Conservation (phyloP, 495 filamentous ascomycete genomes). For the Neurospora terricola region DNA sequence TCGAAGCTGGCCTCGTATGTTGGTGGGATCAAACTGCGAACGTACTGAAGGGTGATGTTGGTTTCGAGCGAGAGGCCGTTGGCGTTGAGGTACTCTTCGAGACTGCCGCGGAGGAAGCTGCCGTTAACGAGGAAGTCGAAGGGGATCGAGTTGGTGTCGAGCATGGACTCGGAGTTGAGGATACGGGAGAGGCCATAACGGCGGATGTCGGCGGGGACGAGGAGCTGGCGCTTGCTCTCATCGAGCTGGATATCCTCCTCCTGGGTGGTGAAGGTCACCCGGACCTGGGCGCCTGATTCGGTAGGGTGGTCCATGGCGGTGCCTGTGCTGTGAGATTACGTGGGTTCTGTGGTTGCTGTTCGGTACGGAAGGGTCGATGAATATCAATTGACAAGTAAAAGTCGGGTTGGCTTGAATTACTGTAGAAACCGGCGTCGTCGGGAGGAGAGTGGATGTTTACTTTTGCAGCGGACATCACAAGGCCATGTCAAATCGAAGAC, state of each 20-base stretch:
- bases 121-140: conserved; percentile 96
- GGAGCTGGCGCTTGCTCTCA: conserved; percentile 41
- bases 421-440: neutral
- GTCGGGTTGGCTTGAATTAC: neutral
- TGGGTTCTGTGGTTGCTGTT: neutral
- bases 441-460: neutral
- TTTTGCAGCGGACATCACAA: neutral
- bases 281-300: conserved; percentile 27
- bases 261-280: conserved; percentile 49
- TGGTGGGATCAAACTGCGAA: conserved; percentile 80
- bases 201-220: conserved; percentile 61
- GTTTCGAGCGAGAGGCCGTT: conserved; percentile 84
- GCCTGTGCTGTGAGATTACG: neutral
- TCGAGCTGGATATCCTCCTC: conserved; percentile 47
- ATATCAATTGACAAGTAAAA: neutral
- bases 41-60: conserved; percentile 82
- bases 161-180: conserved; percentile 74
- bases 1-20: conserved; percentile 77
- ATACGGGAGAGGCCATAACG: conserved; percentile 87
- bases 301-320: conserved; percentile 19
- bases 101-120: conserved; percentile 73
- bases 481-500: neutral
- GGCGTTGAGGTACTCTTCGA: conserved; percentile 78
- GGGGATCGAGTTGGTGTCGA: conserved; percentile 70
- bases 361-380: neutral